Percentiles rank a stretch among this genome's conserved stretches.
Evolutionary conservation across 257 asterid genomes (phyloP).

Genomic region (Nicotiana tabacum): DNA sequence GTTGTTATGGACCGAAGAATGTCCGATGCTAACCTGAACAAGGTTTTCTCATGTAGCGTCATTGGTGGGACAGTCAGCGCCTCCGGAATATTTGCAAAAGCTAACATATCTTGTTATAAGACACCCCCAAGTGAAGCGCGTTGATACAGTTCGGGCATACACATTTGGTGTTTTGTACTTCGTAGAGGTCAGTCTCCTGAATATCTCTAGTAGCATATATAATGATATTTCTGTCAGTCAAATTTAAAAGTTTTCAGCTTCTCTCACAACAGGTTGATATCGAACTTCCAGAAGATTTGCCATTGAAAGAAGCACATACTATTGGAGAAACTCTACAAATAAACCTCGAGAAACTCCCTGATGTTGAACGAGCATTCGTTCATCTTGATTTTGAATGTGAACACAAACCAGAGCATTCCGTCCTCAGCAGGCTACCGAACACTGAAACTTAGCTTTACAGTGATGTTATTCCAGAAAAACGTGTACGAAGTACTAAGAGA

Average conservation of each 20-base stretch:
- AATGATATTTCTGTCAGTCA: neutral
- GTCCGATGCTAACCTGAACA: neutral
- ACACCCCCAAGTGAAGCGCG: conserved; percentile 74
- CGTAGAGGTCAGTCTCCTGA: conserved; percentile 63
- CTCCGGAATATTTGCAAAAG: conserved; percentile 71
- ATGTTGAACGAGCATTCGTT: conserved; percentile 91
- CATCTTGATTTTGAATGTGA: conserved; percentile 78
- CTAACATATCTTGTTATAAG: conserved; percentile 74
- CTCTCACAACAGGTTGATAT: conserved; percentile 57
- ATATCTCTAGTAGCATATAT: neutral
- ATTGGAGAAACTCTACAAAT: conserved; percentile 77
- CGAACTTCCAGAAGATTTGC: conserved; percentile 78
- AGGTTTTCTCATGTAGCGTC: conserved; percentile 42
- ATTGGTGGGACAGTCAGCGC: conserved; percentile 83
- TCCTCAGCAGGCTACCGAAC: conserved; percentile 67
- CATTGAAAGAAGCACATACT: conserved; percentile 79
- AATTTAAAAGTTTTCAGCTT: neutral
- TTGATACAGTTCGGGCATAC: conserved; percentile 93
- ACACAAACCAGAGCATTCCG: conserved; percentile 86
- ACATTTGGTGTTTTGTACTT: conserved; percentile 86
- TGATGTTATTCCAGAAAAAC: neutral
- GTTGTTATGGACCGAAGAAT: neutral
- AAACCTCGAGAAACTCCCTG: conserved; percentile 77
- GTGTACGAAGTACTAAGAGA: neutral
- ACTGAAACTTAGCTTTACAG: conserved; percentile 44